Conservation (phyloP, 106 monocot genomes). For the Vanilla planifolia region DNA sequence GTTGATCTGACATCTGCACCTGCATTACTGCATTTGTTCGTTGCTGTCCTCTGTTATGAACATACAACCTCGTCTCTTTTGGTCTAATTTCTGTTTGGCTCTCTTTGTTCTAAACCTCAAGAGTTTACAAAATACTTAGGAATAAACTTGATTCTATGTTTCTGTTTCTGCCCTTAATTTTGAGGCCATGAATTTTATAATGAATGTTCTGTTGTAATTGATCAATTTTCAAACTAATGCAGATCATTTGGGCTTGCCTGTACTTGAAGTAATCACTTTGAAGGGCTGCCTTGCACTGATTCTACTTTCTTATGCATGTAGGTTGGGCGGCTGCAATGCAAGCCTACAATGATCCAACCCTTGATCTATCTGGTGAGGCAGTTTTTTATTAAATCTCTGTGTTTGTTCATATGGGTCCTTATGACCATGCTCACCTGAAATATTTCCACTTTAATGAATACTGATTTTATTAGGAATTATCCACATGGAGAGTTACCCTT, state of each 20-base stretch:
- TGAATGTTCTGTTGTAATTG: background rate
- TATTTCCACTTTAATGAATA: too few species aligned
- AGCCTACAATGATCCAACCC: conserved; percentile 40
- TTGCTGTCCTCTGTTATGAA: too few species aligned
- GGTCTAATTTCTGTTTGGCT: too few species aligned
- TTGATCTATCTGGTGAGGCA: conserved; percentile 43
- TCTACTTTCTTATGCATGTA: conserved; percentile 21
- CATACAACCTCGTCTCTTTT: too few species aligned
- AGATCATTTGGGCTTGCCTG: background rate
- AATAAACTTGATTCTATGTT: background rate
- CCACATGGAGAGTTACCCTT: too few species aligned
- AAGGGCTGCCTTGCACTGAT: conserved; percentile 5
- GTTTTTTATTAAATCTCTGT: background rate
- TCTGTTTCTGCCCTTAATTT: background rate
- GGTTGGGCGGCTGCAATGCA: conserved; percentile 56
- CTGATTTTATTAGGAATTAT: too few species aligned
- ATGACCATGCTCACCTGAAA: background rate
- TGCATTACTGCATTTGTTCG: too few species aligned
- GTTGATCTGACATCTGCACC: too few species aligned
- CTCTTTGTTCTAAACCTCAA: too few species aligned
- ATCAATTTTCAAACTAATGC: background rate
- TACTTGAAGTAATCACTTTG: background rate
- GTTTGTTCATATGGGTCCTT: background rate
- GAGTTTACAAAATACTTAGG: background rate
- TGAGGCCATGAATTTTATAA: background rate